These are phyloP conservation scores for Fraxinus pennsylvanica DNA, from an alignment of 257 asterid species.

Conservation along the genomic window DNA sequence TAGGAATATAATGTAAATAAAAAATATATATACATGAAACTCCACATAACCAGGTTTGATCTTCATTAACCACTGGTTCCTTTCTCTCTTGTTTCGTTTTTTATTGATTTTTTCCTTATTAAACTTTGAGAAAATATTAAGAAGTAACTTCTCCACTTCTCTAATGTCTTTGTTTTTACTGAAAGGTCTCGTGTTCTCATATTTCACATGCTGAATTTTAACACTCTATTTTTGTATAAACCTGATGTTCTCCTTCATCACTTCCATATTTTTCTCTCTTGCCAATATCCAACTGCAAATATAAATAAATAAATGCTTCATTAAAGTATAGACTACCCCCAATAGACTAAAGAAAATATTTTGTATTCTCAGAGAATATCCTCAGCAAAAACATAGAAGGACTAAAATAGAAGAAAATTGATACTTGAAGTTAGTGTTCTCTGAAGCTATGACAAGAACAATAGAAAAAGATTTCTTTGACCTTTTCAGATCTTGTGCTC, in stretches of 20 bases:
- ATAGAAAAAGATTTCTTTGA: not conserved
- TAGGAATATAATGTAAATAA: too few relatives aligned
- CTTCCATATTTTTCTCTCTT: not conserved
- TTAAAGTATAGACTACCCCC: not conserved
- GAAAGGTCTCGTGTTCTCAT: not conserved
- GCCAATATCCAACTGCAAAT: not conserved
- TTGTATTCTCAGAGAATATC: not conserved
- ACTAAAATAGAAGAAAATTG: too few relatives aligned
- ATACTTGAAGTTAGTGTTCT: not conserved
- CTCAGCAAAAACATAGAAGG: not conserved
- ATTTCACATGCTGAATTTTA: too few relatives aligned
- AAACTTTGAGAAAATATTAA: too few relatives aligned
- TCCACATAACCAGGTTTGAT: not conserved
- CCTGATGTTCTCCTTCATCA: not conserved
- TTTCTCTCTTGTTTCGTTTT: not conserved
- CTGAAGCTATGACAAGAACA: not conserved
- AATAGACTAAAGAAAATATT: too few relatives aligned
- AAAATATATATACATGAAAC: not conserved
- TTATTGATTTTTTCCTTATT: too few relatives aligned
- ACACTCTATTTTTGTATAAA: not conserved
- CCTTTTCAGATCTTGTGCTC: not conserved
- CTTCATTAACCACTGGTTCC: not conserved
- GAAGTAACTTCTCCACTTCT: not conserved
- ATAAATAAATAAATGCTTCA: too few relatives aligned
- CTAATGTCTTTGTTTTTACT: not conserved